Evolutionary conservation across 192 early-diverging fungal genomes (phyloP).

Genomic region (Kappamyces sp.): DNA sequence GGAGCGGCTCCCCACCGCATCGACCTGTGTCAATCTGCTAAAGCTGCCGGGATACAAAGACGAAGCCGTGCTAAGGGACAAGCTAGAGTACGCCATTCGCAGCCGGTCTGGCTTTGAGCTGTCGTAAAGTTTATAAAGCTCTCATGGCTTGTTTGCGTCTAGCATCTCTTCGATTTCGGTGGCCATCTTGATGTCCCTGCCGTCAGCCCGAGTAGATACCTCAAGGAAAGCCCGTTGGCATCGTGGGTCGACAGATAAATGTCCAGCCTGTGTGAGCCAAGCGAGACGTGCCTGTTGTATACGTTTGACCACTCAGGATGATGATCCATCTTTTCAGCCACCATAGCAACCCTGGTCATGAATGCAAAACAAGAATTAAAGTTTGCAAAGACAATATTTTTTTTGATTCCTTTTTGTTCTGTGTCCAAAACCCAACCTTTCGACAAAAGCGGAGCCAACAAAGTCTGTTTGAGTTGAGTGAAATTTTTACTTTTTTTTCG

Average conservation of each 20-base stretch:
- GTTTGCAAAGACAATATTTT: slow-evolving; percentile 21
- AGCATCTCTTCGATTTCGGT: slow-evolving; percentile 39
- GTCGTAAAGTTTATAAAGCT: slow-evolving; percentile 41
- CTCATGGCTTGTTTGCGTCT: too few species aligned
- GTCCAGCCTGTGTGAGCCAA: slow-evolving; percentile 56
- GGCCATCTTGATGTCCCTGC: slow-evolving; percentile 44
- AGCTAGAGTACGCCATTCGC: slow-evolving; percentile 81
- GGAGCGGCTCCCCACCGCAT: slow-evolving; percentile 63
- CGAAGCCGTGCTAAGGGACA: slow-evolving; percentile 52
- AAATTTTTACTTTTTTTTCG: too few species aligned
- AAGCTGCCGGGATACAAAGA: slow-evolving; percentile 78
- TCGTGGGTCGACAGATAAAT: slow-evolving; percentile 75
- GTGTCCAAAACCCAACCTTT: too few species aligned
- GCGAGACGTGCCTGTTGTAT: slow-evolving; percentile 69
- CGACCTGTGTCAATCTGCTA: slow-evolving; percentile 77
- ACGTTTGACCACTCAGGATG: slow-evolving; percentile 90
- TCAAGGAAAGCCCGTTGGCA: slow-evolving; percentile 70
- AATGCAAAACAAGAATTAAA: slow-evolving; percentile 91
- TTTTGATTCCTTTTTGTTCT: too few species aligned
- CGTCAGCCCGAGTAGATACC: slow-evolving; percentile 63
- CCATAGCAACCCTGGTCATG: slow-evolving; percentile 86
- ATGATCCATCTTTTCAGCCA: slow-evolving; percentile 88
- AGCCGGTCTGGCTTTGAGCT: slow-evolving; percentile 89
- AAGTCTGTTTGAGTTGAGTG: too few species aligned
- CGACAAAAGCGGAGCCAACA: too few species aligned